Evolutionary conservation across 2,329 filamentous ascomycete species (phyloP).

Genomic region (Colletotrichum paranaense): DNA sequence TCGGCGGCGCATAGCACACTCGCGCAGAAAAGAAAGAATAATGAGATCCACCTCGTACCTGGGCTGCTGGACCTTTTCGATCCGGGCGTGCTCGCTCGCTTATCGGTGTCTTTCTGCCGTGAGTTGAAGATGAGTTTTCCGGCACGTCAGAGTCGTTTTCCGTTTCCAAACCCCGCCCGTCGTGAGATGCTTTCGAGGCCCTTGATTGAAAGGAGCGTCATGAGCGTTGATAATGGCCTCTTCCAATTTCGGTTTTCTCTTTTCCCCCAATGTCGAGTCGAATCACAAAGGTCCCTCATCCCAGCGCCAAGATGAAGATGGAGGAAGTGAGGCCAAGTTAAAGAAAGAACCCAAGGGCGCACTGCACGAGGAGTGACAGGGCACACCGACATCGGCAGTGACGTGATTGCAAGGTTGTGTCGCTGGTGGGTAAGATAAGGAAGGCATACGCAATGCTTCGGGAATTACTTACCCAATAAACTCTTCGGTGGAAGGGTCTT

Average conservation of each 20-base stretch:
- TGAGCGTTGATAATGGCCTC: too few relatives aligned
- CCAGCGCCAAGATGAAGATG: background rate
- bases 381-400: constrained; percentile 34
- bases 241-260: background rate
- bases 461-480: constrained; percentile 19
- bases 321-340: background rate
- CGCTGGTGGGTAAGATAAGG: constrained; percentile 29
- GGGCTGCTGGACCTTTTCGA: background rate
- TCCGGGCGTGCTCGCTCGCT: background rate
- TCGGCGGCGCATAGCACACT: background rate
- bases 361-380: background rate
- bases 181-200: background rate
- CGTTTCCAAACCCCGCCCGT: background rate
- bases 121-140: background rate
- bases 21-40: background rate
- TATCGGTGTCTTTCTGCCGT: background rate
- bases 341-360: background rate
- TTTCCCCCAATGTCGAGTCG: background rate
- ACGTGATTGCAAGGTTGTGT: constrained; percentile 33
- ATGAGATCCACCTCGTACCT: background rate
- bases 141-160: background rate
- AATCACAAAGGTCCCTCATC: background rate
- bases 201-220: background rate
- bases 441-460: constrained; percentile 22
- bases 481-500: background rate